Conservation (phyloP, 108 stramenopile genomes). For the Fistulifera solaris region DNA sequence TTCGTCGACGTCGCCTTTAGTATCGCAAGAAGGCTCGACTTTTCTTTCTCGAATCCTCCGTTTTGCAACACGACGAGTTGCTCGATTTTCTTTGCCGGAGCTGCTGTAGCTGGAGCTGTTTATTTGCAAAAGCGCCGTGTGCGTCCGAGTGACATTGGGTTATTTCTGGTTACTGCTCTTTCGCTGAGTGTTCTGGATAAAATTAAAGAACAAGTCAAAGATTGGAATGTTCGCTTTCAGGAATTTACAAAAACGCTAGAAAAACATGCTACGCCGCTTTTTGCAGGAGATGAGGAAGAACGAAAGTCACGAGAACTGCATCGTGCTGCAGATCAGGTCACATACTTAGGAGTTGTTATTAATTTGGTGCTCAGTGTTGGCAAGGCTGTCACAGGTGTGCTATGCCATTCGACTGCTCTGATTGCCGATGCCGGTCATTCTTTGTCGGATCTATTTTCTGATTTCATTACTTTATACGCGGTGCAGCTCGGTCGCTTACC, state of each 20-base stretch:
- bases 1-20: neutral
- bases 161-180: slow-evolving; percentile 15
- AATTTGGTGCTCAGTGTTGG: slow-evolving; percentile 67
- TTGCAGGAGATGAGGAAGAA: slow-evolving; percentile 18
- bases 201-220: neutral
- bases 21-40: neutral
- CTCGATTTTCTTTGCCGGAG: slow-evolving; percentile 43
- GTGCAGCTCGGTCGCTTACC: slow-evolving; percentile 78
- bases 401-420: slow-evolving; percentile 77
- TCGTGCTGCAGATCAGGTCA: slow-evolving; percentile 78
- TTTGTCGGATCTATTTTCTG: slow-evolving; percentile 79
- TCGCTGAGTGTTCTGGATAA: neutral
- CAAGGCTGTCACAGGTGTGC: slow-evolving; percentile 74
- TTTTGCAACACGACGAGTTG: slow-evolving; percentile 22
- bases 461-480: slow-evolving; percentile 91
- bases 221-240: slow-evolving; percentile 1
- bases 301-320: slow-evolving; percentile 14
- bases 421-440: slow-evolving; percentile 96
- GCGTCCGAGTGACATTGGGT: slow-evolving; percentile 22
- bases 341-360: slow-evolving; percentile 71
- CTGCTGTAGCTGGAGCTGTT: slow-evolving; percentile 35
- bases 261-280: slow-evolving; percentile 8
- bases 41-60: neutral
- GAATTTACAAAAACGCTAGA: slow-evolving; percentile 14
- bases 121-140: slow-evolving; percentile 10